These are phyloP conservation scores for Glycyrrhiza uralensis DNA, from an alignment of 306 rosid species.

Conservation along the genomic window DNA sequence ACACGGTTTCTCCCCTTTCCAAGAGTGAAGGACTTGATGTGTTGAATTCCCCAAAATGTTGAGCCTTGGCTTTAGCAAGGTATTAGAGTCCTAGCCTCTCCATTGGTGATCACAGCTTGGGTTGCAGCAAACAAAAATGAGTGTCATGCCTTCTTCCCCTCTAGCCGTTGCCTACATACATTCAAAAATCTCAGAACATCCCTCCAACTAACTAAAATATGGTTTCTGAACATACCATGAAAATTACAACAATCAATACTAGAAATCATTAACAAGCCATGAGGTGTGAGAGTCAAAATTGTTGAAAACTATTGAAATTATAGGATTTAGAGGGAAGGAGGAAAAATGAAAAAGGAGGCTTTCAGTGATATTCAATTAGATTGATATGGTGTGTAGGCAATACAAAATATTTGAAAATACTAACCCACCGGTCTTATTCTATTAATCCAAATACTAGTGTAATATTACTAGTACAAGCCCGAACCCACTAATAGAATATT, in stretches of 20 bases:
- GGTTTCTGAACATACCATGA: not conserved
- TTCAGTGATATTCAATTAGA: not conserved
- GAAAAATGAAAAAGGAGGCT: not conserved
- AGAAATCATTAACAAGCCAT: not conserved
- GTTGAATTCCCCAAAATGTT: too few species aligned
- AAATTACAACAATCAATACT: not conserved
- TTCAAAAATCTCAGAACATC: constrained; percentile 3
- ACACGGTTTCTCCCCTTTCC: too few species aligned
- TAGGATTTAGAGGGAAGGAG: not conserved
- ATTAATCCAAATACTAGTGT: too few species aligned
- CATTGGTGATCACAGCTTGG: constrained; percentile 72
- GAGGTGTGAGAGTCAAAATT: not conserved
- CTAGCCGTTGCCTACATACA: constrained; percentile 60
- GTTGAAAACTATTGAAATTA: not conserved
- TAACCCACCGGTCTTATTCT: not conserved
- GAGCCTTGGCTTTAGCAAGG: not conserved
- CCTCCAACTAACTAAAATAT: not conserved
- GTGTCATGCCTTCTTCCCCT: constrained; percentile 79
- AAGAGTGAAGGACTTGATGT: too few species aligned
- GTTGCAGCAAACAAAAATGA: constrained; percentile 85
- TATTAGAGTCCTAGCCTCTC: constrained; percentile 43
- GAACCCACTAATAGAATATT: not conserved
- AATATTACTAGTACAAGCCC: not conserved
- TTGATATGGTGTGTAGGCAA: not conserved
- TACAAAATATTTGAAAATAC: not conserved